Base-by-base conservation (phyloP, 2,329 filamentous ascomycete genomes). In the Periconia sp. region DNA sequence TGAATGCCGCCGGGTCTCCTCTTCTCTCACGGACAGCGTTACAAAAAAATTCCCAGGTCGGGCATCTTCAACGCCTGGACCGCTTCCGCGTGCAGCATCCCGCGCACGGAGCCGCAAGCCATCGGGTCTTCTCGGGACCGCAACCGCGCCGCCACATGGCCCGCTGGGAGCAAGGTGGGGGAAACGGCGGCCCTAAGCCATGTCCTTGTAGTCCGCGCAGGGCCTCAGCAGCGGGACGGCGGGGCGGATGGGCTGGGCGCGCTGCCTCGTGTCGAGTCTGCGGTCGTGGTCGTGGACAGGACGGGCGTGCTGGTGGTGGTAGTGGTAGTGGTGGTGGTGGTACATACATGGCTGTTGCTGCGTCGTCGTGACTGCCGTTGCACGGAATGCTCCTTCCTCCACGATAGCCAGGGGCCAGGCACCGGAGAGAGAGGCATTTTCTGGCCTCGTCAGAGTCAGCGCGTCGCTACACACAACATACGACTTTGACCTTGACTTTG, bases 341-440 rank as follows among this genome's bases (percentile, higher is more conserved):
- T n/a, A n/a, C n/a, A n/a, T n/a, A n/a, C n/a, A n/a, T n/a, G n/a
- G n/a, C n/a, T n/a, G n/a, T n/a, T n/a, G n/a, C n/a, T n/a, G n/a
- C n/a, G n/a, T n/a, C n/a, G n/a, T n/a, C n/a, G n/a, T n/a, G n/a
- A n/a, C n/a, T n/a, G n/a, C n/a, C n/a, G n/a, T n/a, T n/a, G n/a
- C n/a, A n/a, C n/a, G n/a, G n/a, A n/a, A n/a, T n/a, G n/a, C 33
- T 21, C 21, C 36, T 10, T 31, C 41, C 43, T 39, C 36, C 30
- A 43, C 37, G 51, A 47, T 21, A 32, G n/a, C n/a, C n/a, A n/a
- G 25, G 25, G 43, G 43, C 45, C 37, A 45, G 46, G 48, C 47
- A 48, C 43, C 37, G n/a, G n/a, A n/a, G n/a, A n/a, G 22, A 44
- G 54, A 56, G 57, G 41, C 35, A 55, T 57, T 56, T 53, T 46